Percentiles rank a stretch among this genome's conserved stretches.
phyloP scores from a whole-genome alignment of 1,139 yeast species.

The Arxiozyma bovina region DNA sequence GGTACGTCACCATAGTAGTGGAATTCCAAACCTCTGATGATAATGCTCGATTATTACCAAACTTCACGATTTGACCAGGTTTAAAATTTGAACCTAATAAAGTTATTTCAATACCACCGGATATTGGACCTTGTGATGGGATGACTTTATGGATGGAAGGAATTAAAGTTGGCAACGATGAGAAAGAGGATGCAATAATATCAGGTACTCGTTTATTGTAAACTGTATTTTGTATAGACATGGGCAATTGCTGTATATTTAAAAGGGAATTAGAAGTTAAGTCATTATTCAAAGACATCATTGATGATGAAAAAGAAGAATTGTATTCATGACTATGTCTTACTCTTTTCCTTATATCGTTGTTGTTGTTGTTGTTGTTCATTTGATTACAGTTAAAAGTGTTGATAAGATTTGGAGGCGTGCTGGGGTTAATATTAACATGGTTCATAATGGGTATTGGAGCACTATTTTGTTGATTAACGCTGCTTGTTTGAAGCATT shows the following conservation, averaged over 20 bases:
- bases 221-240: background rate
- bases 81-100: constrained; percentile 79
- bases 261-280: background rate
- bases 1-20: constrained; percentile 81
- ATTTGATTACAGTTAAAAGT: background rate
- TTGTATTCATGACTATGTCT: background rate
- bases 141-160: constrained; percentile 76
- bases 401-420: background rate
- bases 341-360: background rate
- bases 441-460: background rate
- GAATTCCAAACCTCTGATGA: constrained; percentile 96
- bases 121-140: constrained; percentile 91
- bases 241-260: background rate
- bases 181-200: background rate
- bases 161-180: constrained; percentile 6
- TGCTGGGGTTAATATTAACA: background rate
- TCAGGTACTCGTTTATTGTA: background rate
- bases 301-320: background rate
- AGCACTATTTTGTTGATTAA: background rate
- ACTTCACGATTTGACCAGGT: constrained; percentile 72
- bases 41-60: constrained; percentile 74
- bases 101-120: constrained; percentile 94
- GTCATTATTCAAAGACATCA: background rate
- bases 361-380: background rate
- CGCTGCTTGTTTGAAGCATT: background rate